phyloP scores from a whole-genome alignment of 73 alveolate species.

The Paramecium pentaurelia region DNA sequence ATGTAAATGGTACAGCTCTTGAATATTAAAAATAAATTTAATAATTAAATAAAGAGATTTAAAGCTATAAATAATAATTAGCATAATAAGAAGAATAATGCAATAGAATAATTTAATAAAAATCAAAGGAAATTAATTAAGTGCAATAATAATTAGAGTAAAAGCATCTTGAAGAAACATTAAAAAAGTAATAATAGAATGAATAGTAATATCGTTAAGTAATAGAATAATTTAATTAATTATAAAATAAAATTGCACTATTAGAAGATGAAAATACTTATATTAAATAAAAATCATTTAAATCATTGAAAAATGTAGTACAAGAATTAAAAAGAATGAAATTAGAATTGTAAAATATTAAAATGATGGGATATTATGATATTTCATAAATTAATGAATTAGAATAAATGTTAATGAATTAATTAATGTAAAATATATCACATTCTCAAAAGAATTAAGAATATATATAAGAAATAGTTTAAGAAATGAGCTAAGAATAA shows the following conservation, averaged over 20 bases:
- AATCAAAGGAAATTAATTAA: neutral
- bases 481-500: neutral
- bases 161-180: neutral
- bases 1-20: neutral
- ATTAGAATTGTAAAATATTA: neutral
- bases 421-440: neutral
- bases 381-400: neutral
- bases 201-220: neutral
- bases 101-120: neutral
- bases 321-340: neutral
- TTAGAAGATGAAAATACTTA: neutral
- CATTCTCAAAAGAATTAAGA: neutral
- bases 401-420: neutral
- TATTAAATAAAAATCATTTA: neutral
- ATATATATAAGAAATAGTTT: neutral
- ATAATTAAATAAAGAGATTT: neutral
- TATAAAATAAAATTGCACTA: neutral
- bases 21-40: neutral
- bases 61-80: neutral
- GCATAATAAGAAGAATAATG: neutral
- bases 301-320: neutral
- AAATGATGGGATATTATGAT: neutral
- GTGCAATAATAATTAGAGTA: neutral
- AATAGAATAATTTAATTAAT: slow-evolving; percentile 1
- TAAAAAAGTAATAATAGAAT: neutral